Percentiles rank a stretch among this genome's conserved stretches.
phyloP scores from a whole-genome alignment of 1,284 basidiomycete genomes.

The Erythrobasidium hasegawianum region DNA sequence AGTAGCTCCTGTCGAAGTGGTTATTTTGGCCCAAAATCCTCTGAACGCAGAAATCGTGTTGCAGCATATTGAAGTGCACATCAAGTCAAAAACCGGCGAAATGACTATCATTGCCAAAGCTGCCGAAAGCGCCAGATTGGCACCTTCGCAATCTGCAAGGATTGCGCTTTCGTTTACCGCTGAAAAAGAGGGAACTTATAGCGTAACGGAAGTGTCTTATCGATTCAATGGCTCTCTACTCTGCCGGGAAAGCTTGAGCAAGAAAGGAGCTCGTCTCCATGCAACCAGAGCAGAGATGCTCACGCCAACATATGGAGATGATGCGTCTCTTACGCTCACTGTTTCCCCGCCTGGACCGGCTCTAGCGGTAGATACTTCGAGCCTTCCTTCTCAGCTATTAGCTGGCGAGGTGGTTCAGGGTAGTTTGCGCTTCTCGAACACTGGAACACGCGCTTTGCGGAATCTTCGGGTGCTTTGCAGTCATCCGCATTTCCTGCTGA shows the following conservation, averaged over 20 bases:
- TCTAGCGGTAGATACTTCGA: constrained; percentile 43
- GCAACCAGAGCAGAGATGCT: constrained; percentile 51
- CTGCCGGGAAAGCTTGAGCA: constrained; percentile 49
- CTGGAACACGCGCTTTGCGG: constrained; percentile 44
- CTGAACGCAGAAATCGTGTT: not conserved
- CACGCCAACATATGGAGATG: constrained; percentile 50
- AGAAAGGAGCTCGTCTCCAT: constrained; percentile 50
- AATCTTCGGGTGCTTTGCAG: constrained; percentile 46
- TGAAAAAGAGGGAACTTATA: constrained; percentile 39
- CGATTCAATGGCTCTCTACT: constrained; percentile 52
- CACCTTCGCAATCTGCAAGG: constrained; percentile 3
- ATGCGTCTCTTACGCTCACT: constrained; percentile 49
- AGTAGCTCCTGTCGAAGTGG: not conserved
- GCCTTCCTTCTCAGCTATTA: constrained; percentile 43
- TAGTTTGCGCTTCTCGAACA: constrained; percentile 46
- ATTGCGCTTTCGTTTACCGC: constrained; percentile 47
- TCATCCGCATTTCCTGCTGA: constrained; percentile 30
- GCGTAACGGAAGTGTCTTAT: constrained; percentile 48
- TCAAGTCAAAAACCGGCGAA: not conserved
- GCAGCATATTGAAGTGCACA: not conserved
- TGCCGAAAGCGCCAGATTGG: not conserved
- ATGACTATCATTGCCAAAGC: not conserved
- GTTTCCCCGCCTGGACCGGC: constrained; percentile 48
- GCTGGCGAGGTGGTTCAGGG: constrained; percentile 47
- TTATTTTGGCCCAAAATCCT: not conserved